A percentile compares a stretch with the other conserved stretches of the same genome.
These are phyloP conservation scores for Daldinia sp. DNA, from an alignment of 2,329 filamentous ascomycete species.

Conservation along the genomic window DNA sequence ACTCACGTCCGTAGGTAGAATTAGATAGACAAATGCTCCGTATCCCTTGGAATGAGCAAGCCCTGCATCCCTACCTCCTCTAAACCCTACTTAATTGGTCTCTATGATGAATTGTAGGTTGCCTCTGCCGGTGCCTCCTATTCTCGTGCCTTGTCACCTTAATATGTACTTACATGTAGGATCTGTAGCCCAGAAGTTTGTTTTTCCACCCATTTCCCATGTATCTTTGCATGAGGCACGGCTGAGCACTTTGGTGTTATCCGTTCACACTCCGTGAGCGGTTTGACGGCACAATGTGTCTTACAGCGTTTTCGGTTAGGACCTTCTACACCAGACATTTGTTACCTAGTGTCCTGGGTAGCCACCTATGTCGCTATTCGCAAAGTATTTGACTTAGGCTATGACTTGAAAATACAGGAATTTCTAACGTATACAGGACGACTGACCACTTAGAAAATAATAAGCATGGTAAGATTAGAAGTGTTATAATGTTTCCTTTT, in stretches of 20 bases:
- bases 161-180: neutral
- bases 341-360: neutral
- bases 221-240: neutral
- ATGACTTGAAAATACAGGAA: neutral
- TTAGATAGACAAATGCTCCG: neutral
- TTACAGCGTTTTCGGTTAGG: neutral
- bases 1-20: neutral
- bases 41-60: neutral
- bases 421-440: neutral
- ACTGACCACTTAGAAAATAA: neutral
- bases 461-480: neutral
- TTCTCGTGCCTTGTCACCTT: neutral
- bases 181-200: neutral
- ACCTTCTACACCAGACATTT: neutral
- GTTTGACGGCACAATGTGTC: neutral
- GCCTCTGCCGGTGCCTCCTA: neutral
- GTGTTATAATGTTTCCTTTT: neutral
- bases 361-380: neutral
- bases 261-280: neutral
- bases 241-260: neutral
- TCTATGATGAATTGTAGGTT: neutral
- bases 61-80: neutral
- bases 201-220: neutral
- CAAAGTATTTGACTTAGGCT: neutral
- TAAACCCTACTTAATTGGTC: neutral